Evolutionary conservation across 78 protist genomes (phyloP).

Genomic region (Creolimax fragrantissima): DNA sequence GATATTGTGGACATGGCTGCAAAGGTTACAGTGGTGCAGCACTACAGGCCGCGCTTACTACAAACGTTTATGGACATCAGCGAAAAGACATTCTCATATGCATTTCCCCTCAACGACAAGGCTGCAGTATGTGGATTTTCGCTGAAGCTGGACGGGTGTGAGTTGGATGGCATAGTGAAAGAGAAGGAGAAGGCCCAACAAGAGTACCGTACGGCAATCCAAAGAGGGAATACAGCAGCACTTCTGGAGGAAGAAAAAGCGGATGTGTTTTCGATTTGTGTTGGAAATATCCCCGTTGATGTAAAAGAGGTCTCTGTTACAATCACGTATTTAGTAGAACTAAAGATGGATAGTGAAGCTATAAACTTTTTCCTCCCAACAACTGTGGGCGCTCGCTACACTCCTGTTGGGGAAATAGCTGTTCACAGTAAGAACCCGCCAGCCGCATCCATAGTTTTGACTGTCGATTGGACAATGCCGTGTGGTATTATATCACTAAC

Average conservation of each 20-base stretch:
- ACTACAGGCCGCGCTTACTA: constrained; percentile 40
- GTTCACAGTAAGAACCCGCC: neutral
- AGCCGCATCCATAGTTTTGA: neutral
- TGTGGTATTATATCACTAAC: neutral
- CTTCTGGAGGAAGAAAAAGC: constrained; percentile 38
- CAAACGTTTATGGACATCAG: neutral
- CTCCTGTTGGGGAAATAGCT: constrained; percentile 1
- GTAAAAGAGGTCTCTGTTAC: constrained; percentile 26
- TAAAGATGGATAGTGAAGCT: constrained; percentile 44
- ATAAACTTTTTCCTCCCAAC: constrained; percentile 60
- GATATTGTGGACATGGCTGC: constrained; percentile 52
- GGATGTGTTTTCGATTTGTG: constrained; percentile 62
- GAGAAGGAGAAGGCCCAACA: constrained; percentile 69
- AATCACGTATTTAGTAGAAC: constrained; percentile 60
- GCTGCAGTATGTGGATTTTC: constrained; percentile 82
- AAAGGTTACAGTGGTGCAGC: constrained; percentile 56
- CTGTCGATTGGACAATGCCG: constrained; percentile 21
- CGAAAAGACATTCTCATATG: constrained; percentile 49
- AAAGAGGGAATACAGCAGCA: constrained; percentile 14
- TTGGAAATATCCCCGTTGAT: constrained; percentile 78
- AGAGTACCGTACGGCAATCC: neutral
- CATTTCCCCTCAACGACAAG: constrained; percentile 71
- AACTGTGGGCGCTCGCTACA: constrained; percentile 54
- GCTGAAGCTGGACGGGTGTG: constrained; percentile 61
- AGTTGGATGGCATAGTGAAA: constrained; percentile 60